Conservation (phyloP, 2,329 filamentous ascomycete species). For the Pseudodiploospora longispora region DNA sequence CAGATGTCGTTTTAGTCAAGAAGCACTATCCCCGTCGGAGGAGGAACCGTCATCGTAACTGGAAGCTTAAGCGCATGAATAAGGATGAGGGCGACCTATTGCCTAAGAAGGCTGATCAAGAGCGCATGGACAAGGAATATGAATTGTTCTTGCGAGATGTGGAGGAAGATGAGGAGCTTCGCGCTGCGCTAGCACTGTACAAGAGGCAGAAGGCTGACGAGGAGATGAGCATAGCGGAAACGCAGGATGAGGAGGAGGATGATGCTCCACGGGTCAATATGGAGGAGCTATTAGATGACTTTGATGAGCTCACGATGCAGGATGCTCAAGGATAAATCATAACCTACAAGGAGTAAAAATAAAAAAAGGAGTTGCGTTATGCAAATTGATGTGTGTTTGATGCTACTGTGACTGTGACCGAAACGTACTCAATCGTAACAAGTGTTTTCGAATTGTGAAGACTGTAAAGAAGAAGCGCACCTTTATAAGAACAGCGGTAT, state of each 20-base stretch:
- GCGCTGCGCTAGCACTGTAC: conserved; percentile 78
- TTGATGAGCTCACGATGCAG: conserved; percentile 65
- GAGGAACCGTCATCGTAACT: conserved; percentile 75
- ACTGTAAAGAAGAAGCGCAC: no score
- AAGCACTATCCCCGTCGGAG: conserved; percentile 85
- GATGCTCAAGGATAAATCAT: conserved; percentile 22
- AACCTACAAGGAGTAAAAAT: conserved; percentile 1
- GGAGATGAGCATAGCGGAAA: conserved; percentile 61
- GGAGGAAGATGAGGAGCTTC: conserved; percentile 86
- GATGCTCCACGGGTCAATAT: conserved; percentile 64
- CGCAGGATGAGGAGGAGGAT: conserved; percentile 53
- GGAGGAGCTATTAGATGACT: conserved; percentile 82
- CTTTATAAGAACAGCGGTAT: conserved; percentile 30
- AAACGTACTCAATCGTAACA: no score
- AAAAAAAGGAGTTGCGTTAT: no score
- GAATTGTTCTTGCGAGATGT: conserved; percentile 96
- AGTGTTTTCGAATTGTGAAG: no score
- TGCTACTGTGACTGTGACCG: no score
- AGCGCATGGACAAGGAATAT: conserved; percentile 85
- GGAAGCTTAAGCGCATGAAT: conserved; percentile 90
- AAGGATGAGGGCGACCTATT: conserved; percentile 82
- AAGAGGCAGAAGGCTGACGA: conserved; percentile 57
- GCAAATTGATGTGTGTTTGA: no score
- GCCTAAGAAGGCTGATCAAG: conserved; percentile 80
- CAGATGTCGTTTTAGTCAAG: conserved; percentile 93